A percentile compares a stretch with the other conserved stretches of the same genome.
These are phyloP conservation scores for Sanguinoderma infundibulare DNA, from an alignment of 1,284 basidiomycete genomes.

Conservation along the genomic window DNA sequence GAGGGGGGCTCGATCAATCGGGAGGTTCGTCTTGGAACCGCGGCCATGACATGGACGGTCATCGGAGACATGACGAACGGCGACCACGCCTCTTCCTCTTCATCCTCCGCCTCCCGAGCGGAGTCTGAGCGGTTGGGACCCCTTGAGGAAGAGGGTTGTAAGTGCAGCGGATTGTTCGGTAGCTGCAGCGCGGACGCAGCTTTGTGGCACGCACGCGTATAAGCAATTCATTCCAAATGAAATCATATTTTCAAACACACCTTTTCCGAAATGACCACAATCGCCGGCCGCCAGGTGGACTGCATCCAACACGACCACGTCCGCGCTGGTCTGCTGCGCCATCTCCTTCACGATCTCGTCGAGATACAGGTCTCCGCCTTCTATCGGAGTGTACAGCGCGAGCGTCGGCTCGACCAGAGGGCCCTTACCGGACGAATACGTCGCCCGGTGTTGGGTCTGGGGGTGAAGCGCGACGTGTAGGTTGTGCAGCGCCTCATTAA, in stretches of 20 bases:
- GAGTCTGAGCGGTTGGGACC: conserved; percentile 30
- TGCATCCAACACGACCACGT: conserved; percentile 81
- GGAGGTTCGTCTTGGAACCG: conserved; percentile 41
- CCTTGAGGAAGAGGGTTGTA: conserved; percentile 45
- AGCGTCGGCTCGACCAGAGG: conserved; percentile 74
- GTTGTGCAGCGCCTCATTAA: conserved; percentile 75
- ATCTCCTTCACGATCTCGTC: conserved; percentile 79
- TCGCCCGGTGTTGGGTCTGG: conserved; percentile 76
- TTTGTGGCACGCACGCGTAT: conserved; percentile 26
- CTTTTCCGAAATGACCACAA: conserved; percentile 78
- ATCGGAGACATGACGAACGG: conserved; percentile 49
- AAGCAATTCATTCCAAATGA: background rate
- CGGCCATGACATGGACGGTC: conserved; percentile 64
- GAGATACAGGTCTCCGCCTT: conserved; percentile 81
- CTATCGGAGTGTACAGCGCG: conserved; percentile 84
- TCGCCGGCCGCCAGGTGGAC: conserved; percentile 83
- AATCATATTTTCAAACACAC: conserved; percentile 39
- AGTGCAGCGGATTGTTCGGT: conserved; percentile 74
- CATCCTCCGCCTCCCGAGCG: conserved; percentile 46
- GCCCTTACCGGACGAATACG: conserved; percentile 54
- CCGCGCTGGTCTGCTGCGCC: conserved; percentile 71
- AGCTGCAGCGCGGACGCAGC: conserved; percentile 70
- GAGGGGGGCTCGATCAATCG: conserved; percentile 34
- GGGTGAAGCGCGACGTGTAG: conserved; percentile 77
- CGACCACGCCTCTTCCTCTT: conserved; percentile 49